Evolutionary conservation across 1,284 basidiomycete genomes (phyloP), one percentile per base, ranked within the genome.

Genomic region (Spongispora temasekensis): DNA sequence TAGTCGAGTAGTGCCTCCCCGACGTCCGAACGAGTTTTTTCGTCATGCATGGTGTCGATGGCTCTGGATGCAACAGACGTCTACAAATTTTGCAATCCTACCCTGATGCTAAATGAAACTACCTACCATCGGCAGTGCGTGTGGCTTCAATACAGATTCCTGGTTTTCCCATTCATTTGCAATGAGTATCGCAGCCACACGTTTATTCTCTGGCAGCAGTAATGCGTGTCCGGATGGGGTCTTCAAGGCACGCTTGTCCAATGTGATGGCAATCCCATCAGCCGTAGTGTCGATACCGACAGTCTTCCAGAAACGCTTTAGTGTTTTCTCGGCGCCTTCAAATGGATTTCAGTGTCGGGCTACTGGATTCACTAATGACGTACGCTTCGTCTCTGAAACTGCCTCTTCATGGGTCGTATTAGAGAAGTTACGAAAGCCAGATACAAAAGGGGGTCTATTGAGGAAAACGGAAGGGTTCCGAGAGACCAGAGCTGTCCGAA

Each of bases 81-180:
- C 94, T 70, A 54, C 59, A 69, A 55, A 44, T 56, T 46, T 13
- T 40, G 42, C 17, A 42, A 55, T 4, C 5, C 51, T 21, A 46
- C 42, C n/a, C 53, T 25, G 31, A 42, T 37, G 30, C 57, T 9
- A 56, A 56, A 50, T 46, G 53, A 57, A 46, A 55, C 23, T 48
- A 76, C 86, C 64, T 67, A 97, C 96, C 82, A 98, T 85, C 6
- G 97, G 96, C 30, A 99, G 78, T 0, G 95, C 89, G 74, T 97
- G 94, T 32, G 92, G 92, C 76, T 97, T 98, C 64, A 98, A 72
- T 2, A 95, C 72, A 25, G 81, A 87, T 60, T 89, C 88, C 78
- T 98, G 97, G 71, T 92, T 93, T 72, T 97, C 94, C 97, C 97
- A 99, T 78, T 99, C 97, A 61, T 91, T 85, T 12, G 95, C 96